Evolutionary conservation across 495 filamentous ascomycete species (phyloP), one percentile per base, ranked within the genome.

Genomic region (Chlorociboria aeruginascens): DNA sequence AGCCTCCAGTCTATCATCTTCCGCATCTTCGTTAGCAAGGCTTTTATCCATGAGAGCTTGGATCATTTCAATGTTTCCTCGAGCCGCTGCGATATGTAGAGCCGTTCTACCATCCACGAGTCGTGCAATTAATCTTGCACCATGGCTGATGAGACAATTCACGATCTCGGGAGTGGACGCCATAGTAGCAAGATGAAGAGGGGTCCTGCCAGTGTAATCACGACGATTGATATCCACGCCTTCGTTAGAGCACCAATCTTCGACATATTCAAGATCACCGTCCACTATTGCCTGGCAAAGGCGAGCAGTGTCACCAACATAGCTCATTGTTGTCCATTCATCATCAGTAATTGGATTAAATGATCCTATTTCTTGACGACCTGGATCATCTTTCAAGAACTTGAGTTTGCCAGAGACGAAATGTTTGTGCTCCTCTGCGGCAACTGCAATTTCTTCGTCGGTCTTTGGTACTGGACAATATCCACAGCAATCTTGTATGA

Each of bases 311-410:
- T 81, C 79, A 25, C 82, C 82, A 38, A 89, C 69, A 58, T 89
- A 93, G 0, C 83, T 72, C 79, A 77, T 76, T 57, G 83, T 80
- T 6, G 84, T 89, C 82, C 86, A 93, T 55, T 89, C 85, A 35
- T 83, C 76, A 3, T 84, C 81, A 0, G 80, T 86, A 25, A 89
- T 76, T 0, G 86, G 86, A 52, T 89, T 82, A 68, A 92, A 92
- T 9, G 70, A 74, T 29, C 77, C 76, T 43, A 74, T 75, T 43
- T 74, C 78, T 66, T 89, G 86, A 32, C 85, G 71, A 16, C 86
- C 86, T 1, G 86, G 84, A 48, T 93, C 77, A 59, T 90, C 85
- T 48, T 75, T 79, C 40, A 89, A 69, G 61, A 90, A 93, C 0
- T 65, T 68, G 10, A 88, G 68, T 3, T 71, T 66, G 11, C 86